Evolutionary conservation across 2,329 filamentous ascomycete genomes (phyloP), one percentile per base, ranked within the genome.

Genomic region (Myriosclerotinia curreyana): DNA sequence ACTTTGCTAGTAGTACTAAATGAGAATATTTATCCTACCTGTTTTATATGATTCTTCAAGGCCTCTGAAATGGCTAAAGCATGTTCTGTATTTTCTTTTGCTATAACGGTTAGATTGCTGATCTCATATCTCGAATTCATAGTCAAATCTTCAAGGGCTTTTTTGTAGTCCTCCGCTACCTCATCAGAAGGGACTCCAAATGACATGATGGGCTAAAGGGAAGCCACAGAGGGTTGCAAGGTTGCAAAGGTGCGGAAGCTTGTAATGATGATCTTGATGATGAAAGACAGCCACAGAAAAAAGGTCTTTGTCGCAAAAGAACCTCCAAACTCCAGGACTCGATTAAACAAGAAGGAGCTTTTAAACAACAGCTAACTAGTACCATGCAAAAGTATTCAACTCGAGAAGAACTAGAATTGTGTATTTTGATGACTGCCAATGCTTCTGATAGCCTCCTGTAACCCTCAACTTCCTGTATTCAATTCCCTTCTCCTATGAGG

Each of bases 11-110:
- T 65, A 59, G 36, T 25, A 64, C 61, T 28, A 60, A 83, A 66
- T 64, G 61, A 64, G 62, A 67, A 68, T 52, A 36, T 51, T 42
- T 63, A 54, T 66, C 92, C 84, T 91, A 97, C 95, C 83, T 90
- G 90, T 78, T 92, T 88, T 77, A 99, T 97, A 75, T 99, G 95
- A 69, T 93, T 90, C 76, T 96, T 91, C 71, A 99, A 80, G 56
- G 91, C 91, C 73, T 91, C 87, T 22, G 95, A 93, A 73, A 99
- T 98, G 69, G 90, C 91, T 76, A 96, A 86, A 44, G 95, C 95
- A 80, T 97, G 90, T 78, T 96, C 92, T 69, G 93, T 97, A 74
- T 96, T 96, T 78, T 99, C 95, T 77, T 96, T 92, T 66, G 95
- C 95, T 78, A 99, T 98, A 76, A 96, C 87, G 67, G 95, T 99